Percentiles rank a stretch among this genome's conserved stretches.
These are phyloP conservation scores for Cryphonectria carpinicola DNA, from an alignment of 2,329 filamentous ascomycete species.

Conservation along the genomic window DNA sequence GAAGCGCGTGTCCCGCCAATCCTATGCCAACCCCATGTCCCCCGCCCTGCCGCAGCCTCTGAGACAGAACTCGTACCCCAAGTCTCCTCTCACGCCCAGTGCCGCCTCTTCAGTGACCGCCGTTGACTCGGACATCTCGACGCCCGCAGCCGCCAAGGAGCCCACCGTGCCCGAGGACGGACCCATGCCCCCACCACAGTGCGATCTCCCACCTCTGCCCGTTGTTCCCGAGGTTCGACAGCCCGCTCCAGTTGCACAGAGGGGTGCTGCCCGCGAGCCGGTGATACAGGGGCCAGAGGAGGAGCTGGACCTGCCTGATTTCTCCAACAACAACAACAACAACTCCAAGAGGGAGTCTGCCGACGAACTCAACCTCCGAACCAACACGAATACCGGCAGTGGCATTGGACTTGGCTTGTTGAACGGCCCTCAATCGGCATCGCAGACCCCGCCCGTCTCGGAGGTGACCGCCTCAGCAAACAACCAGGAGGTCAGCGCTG, in stretches of 20 bases:
- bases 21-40: slow-evolving; percentile 31
- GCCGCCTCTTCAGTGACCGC: slow-evolving; percentile 37
- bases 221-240: slow-evolving; percentile 39
- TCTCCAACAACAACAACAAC: slow-evolving; percentile 22
- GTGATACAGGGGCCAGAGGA: slow-evolving; percentile 13
- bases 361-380: slow-evolving; percentile 22
- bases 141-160: slow-evolving; percentile 33
- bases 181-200: slow-evolving; percentile 42
- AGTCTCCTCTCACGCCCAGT: slow-evolving; percentile 42
- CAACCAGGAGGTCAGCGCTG: slow-evolving; percentile 19
- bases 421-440: slow-evolving; percentile 19
- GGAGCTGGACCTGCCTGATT: slow-evolving; percentile 22
- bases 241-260: slow-evolving; percentile 41
- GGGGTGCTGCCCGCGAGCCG: slow-evolving; percentile 25
- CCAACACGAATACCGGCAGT: slow-evolving; percentile 12
- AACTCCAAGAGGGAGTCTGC: slow-evolving; percentile 15
- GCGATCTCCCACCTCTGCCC: slow-evolving; percentile 36
- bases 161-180: slow-evolving; percentile 46
- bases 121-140: slow-evolving; percentile 30
- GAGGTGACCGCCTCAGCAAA: slow-evolving; percentile 18
- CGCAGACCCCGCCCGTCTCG: slow-evolving; percentile 14
- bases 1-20: slow-evolving; percentile 28
- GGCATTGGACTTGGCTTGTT: slow-evolving; percentile 27
- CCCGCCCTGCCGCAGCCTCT: slow-evolving; percentile 39
- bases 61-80: slow-evolving; percentile 52